Evolutionary conservation across 176 grass and related monocot species (phyloP).

Genomic region (Cenchrus americanus): DNA sequence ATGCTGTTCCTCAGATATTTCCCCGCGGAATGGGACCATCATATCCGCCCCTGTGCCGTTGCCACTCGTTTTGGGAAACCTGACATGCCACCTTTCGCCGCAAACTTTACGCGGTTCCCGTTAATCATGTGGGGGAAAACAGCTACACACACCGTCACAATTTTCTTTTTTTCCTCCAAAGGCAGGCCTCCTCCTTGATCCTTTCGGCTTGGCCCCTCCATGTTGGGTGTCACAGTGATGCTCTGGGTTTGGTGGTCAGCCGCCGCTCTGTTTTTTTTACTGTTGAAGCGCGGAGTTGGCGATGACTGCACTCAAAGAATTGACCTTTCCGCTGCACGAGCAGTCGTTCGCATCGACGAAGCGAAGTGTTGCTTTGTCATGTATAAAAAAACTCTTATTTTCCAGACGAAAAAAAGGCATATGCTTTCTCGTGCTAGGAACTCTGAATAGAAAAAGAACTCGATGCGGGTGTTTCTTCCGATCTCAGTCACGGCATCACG

Average conservation of each 20-base stretch:
- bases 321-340: slow-evolving; percentile 25
- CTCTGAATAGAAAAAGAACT: background rate
- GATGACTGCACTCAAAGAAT: background rate
- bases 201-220: background rate
- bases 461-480: slow-evolving; percentile 1
- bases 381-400: background rate
- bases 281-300: too few species aligned
- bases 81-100: slow-evolving; percentile 15
- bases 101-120: background rate
- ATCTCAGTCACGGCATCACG: background rate
- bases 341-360: background rate
- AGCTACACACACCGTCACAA: background rate
- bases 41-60: background rate
- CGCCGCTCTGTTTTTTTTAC: background rate
- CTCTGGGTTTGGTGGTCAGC: background rate
- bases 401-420: background rate
- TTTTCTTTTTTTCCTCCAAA: background rate
- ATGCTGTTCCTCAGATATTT: slow-evolving; percentile 8
- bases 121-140: background rate
- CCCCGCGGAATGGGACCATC: background rate
- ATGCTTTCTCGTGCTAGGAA: slow-evolving; percentile 34
- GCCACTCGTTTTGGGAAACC: slow-evolving; percentile 18
- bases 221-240: background rate
- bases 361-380: slow-evolving; percentile 2
- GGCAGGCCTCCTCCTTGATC: background rate